Percentiles rank a stretch among this genome's conserved stretches.
Evolutionary conservation across 768 basidiomycete species (phyloP).

Genomic region (Auriscalpium microsporum): DNA sequence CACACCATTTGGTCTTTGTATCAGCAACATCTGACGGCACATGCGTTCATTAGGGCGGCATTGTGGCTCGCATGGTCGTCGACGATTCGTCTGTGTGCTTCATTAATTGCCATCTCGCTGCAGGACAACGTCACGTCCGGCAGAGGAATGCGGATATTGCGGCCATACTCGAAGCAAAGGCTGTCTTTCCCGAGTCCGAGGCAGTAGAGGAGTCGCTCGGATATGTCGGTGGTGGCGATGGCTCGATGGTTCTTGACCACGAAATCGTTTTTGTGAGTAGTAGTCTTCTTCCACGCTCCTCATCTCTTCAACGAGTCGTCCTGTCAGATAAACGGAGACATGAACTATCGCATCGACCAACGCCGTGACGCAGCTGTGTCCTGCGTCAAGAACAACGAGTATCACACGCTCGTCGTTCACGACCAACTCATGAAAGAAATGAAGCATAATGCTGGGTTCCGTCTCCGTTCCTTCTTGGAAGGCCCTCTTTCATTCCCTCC

Average conservation of each 20-base stretch:
- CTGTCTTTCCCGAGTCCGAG: constrained; percentile 45
- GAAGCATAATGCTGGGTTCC: constrained; percentile 78
- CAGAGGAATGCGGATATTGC: constrained; percentile 83
- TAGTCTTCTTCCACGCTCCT: not conserved
- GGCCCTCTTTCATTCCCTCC: constrained; percentile 77
- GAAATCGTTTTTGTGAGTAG: constrained; percentile 80
- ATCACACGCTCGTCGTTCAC: constrained; percentile 53
- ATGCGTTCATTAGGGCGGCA: constrained; percentile 56
- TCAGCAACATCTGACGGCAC: not conserved
- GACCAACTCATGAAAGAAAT: constrained; percentile 92
- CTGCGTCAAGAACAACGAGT: constrained; percentile 59
- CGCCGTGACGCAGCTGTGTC: constrained; percentile 76
- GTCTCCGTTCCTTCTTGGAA: constrained; percentile 76
- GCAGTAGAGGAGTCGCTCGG: constrained; percentile 47
- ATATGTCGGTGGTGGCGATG: constrained; percentile 88
- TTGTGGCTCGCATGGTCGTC: constrained; percentile 81
- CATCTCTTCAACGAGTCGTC: not conserved
- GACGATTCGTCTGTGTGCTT: constrained; percentile 92
- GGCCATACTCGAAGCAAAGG: constrained; percentile 76
- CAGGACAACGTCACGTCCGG: constrained; percentile 77
- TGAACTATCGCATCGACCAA: constrained; percentile 97
- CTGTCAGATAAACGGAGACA: constrained; percentile 74
- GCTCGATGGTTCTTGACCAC: constrained; percentile 88
- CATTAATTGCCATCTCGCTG: constrained; percentile 96
- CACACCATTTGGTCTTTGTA: not conserved